These are phyloP conservation scores for Lactarius quietus DNA, from an alignment of 768 basidiomycete genomes.

Conservation along the genomic window DNA sequence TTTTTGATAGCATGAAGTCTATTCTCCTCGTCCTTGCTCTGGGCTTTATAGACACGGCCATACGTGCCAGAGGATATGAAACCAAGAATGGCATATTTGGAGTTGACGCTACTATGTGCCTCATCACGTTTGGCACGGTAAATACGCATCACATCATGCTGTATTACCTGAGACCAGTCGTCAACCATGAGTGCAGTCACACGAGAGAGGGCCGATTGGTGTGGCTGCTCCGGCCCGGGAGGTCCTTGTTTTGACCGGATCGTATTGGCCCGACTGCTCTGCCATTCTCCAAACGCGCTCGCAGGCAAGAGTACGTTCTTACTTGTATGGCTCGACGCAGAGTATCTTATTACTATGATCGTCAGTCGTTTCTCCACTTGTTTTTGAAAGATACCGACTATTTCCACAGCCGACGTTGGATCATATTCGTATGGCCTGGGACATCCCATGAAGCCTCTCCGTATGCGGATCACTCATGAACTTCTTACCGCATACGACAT, in stretches of 20 bases:
- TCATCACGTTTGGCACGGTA: conserved; percentile 80
- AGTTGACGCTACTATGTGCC: conserved; percentile 59
- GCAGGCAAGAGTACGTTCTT: background rate
- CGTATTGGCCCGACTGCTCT: background rate
- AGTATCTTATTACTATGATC: conserved; percentile 79
- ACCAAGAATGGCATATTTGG: conserved; percentile 88
- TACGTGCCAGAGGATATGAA: conserved; percentile 99
- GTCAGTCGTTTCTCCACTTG: conserved; percentile 36
- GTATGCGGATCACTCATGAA: conserved; percentile 92
- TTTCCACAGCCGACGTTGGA: conserved; percentile 58
- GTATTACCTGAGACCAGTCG: conserved; percentile 24
- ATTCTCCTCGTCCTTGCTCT: conserved; percentile 64
- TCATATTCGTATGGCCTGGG: conserved; percentile 80
- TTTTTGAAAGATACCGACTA: background rate
- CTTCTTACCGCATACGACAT: conserved; percentile 88
- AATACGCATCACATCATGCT: conserved; percentile 75
- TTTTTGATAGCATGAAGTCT: conserved; percentile 95
- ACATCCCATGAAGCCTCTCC: conserved; percentile 95
- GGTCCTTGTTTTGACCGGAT: background rate
- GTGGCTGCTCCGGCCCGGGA: background rate
- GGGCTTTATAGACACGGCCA: conserved; percentile 97
- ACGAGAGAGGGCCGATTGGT: background rate
- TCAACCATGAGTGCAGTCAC: conserved; percentile 21
- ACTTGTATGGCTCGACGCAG: conserved; percentile 60
- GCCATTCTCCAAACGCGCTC: background rate